These are phyloP conservation scores for Hypomyces perniciosus DNA, from an alignment of 2,329 filamentous ascomycete species.

Conservation along the genomic window DNA sequence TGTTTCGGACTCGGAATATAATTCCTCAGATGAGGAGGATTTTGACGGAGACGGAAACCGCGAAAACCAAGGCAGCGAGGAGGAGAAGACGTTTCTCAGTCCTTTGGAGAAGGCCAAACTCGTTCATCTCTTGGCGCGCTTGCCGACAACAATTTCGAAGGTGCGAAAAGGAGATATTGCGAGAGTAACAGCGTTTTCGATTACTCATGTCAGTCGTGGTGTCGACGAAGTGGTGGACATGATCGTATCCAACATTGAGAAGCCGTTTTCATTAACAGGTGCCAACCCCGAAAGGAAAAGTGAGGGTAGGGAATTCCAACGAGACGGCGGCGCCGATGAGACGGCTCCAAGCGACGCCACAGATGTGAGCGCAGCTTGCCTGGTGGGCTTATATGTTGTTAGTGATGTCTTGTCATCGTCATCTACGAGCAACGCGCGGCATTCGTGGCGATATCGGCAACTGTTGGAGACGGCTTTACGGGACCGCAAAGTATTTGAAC, in stretches of 20 bases:
- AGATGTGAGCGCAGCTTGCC: constrained; percentile 66
- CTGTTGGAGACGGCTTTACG: constrained; percentile 71
- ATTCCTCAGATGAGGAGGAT: constrained; percentile 80
- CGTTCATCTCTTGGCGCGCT: constrained; percentile 71
- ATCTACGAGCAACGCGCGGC: constrained; percentile 69
- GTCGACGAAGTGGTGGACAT: constrained; percentile 89
- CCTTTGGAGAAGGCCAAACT: constrained; percentile 81
- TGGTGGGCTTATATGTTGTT: constrained; percentile 74
- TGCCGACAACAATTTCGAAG: constrained; percentile 69
- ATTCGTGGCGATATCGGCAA: constrained; percentile 81
- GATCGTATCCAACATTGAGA: constrained; percentile 74
- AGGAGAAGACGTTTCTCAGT: constrained; percentile 63
- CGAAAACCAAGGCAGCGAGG: constrained; percentile 39
- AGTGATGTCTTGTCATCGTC: constrained; percentile 74
- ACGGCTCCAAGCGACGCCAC: constrained; percentile 34
- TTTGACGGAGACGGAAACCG: constrained; percentile 52
- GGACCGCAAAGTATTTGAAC: constrained; percentile 64
- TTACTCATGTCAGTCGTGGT: constrained; percentile 77
- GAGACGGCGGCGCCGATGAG: constrained; percentile 26
- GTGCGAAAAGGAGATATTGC: constrained; percentile 82
- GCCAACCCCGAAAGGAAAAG: constrained; percentile 56
- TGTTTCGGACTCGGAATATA: constrained; percentile 76
- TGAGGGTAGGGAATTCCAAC: constrained; percentile 28
- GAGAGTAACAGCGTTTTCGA: constrained; percentile 79
- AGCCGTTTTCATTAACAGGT: constrained; percentile 66